A percentile compares a stretch with the other conserved stretches of the same genome.
These are phyloP conservation scores for Chrysoporthe cubensis DNA, from an alignment of 2,329 filamentous ascomycete species.

Conservation along the genomic window DNA sequence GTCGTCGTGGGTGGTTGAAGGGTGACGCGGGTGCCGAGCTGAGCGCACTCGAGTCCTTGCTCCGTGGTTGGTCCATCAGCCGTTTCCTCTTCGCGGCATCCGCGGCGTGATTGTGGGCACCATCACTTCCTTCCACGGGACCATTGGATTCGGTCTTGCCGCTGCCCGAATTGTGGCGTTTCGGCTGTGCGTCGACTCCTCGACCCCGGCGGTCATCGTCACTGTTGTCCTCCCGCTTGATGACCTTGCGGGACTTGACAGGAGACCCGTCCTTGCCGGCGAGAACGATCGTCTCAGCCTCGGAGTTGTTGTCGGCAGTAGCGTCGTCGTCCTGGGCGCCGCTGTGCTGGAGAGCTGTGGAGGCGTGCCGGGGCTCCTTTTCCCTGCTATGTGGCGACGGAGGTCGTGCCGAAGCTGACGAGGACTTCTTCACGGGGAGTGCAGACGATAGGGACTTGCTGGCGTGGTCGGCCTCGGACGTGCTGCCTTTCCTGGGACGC, in stretches of 20 bases:
- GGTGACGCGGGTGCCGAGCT: constrained; percentile 64
- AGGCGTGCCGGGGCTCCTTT: constrained; percentile 29
- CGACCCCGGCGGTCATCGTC: constrained; percentile 48
- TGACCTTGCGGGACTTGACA: constrained; percentile 64
- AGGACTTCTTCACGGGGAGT: constrained; percentile 34
- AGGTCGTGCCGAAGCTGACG: constrained; percentile 32
- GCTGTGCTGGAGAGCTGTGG: constrained; percentile 33
- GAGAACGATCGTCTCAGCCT: constrained; percentile 73
- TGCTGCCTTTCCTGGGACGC: constrained; percentile 4
- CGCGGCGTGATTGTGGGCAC: constrained; percentile 34
- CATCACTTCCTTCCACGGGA: constrained; percentile 31
- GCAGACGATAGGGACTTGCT: constrained; percentile 34
- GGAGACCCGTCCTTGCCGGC: constrained; percentile 69
- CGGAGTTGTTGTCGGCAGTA: constrained; percentile 64
- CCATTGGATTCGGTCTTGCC: constrained; percentile 43
- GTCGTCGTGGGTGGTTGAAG: constrained; percentile 47
- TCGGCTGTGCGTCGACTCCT: constrained; percentile 41
- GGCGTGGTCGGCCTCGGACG: constrained; percentile 39
- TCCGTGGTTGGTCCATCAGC: constrained; percentile 44
- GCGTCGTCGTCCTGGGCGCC: constrained; percentile 48
- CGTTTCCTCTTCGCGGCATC: constrained; percentile 57
- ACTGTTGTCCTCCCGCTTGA: constrained; percentile 67
- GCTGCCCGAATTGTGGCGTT: constrained; percentile 39
- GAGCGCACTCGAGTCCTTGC: constrained; percentile 60
- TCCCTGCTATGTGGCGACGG: constrained; percentile 17